Evolutionary conservation across 1,284 basidiomycete species (phyloP).

Genomic region (Irpex sp.): DNA sequence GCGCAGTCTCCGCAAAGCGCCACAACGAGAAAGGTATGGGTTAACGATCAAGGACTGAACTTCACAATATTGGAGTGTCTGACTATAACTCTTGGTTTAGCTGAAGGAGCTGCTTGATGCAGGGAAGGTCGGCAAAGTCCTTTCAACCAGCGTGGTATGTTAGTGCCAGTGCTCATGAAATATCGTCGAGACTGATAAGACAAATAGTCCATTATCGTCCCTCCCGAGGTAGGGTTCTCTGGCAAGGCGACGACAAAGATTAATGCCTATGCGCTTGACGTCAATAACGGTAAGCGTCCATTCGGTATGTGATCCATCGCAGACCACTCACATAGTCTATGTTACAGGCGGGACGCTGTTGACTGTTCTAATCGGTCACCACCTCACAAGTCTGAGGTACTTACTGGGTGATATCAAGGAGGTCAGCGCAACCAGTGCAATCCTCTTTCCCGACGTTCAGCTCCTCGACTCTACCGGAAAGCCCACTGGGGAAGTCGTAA

Average conservation of each 20-base stretch:
- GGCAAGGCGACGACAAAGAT: not conserved
- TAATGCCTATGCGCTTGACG: not conserved
- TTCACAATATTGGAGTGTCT: not conserved
- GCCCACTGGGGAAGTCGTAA: slow-evolving; percentile 19
- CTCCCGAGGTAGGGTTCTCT: not conserved
- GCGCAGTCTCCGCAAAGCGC: slow-evolving; percentile 27
- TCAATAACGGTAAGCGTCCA: not conserved
- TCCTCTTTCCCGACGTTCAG: slow-evolving; percentile 21
- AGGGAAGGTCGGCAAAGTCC: slow-evolving; percentile 14
- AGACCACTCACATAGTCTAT: not conserved
- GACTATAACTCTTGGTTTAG: not conserved
- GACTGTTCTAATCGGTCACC: slow-evolving; percentile 26
- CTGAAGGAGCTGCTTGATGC: not conserved
- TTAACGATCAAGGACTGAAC: not conserved
- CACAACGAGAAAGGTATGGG: slow-evolving; percentile 24
- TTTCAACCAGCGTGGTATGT: slow-evolving; percentile 25
- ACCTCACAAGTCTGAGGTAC: slow-evolving; percentile 23
- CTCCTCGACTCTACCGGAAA: slow-evolving; percentile 21
- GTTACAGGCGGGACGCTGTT: slow-evolving; percentile 23
- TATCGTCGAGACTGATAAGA: too few relatives aligned
- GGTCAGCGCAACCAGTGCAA: slow-evolving; percentile 23
- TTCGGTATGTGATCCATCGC: not conserved
- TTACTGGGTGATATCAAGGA: slow-evolving; percentile 27
- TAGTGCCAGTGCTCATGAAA: not conserved
- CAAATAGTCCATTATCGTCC: not conserved